Conservation (phyloP, 148 eudicot genomes). For the Euryodendron excelsum region DNA sequence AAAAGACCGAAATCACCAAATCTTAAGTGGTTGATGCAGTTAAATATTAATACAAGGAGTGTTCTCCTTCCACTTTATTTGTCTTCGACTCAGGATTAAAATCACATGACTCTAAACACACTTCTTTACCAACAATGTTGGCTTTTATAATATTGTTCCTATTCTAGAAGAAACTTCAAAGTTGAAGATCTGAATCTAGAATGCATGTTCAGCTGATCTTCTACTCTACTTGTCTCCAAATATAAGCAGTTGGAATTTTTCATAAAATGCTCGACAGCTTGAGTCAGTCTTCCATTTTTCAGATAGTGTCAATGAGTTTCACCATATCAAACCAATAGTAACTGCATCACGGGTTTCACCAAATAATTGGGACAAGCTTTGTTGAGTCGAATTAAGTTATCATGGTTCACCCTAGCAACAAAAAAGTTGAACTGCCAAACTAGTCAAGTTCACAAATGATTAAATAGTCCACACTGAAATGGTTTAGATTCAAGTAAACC, state of each 20-base stretch:
- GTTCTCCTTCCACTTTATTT: neutral
- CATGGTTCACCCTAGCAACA: slow-evolving; percentile 11
- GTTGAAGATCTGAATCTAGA: neutral
- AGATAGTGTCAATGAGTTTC: no score
- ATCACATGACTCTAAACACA: neutral
- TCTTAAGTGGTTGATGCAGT: neutral
- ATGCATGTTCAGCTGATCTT: neutral
- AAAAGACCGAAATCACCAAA: slow-evolving; percentile 4
- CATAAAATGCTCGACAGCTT: neutral
- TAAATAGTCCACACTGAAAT: neutral
- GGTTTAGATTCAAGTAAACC: neutral
- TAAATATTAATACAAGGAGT: neutral
- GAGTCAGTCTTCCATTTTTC: neutral
- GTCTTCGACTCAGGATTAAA: neutral
- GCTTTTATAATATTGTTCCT: no score
- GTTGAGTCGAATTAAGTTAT: no score
- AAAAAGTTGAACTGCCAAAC: slow-evolving; percentile 5
- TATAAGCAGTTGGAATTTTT: neutral
- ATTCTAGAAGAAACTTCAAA: no score
- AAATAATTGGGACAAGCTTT: no score
- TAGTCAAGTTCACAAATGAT: neutral
- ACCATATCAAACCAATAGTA: neutral
- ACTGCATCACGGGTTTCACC: neutral
- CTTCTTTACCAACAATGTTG: neutral
- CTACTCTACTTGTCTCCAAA: neutral